These are phyloP conservation scores for Torulaspora maleeae DNA, from an alignment of 805 yeast genomes.

Conservation along the genomic window DNA sequence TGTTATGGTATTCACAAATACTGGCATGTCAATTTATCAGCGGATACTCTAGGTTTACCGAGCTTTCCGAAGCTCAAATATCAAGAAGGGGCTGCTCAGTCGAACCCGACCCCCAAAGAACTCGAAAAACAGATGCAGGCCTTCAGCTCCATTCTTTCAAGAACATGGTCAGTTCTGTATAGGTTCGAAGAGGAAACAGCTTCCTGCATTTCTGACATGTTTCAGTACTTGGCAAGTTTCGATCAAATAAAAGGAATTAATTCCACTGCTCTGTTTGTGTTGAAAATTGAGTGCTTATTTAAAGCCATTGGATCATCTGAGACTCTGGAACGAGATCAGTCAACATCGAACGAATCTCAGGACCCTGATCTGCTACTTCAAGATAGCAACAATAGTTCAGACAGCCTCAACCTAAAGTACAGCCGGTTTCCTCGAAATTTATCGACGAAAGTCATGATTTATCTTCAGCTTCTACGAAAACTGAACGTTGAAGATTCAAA, in stretches of 20 bases:
- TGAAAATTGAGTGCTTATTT: conserved; percentile 72
- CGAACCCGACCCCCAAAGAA: conserved; percentile 43
- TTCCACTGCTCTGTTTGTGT: conserved; percentile 66
- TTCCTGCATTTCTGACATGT: conserved; percentile 84
- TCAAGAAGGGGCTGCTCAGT: conserved; percentile 19
- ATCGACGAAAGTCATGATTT: conserved; percentile 85
- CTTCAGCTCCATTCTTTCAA: conserved; percentile 54
- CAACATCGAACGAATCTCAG: conserved; percentile 5
- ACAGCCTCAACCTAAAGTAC: conserved; percentile 18
- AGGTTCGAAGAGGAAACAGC: conserved; percentile 90
- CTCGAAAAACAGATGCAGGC: conserved; percentile 56
- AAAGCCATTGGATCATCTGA: conserved; percentile 58
- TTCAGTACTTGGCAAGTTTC: conserved; percentile 72
- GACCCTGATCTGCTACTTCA: conserved; percentile 4
- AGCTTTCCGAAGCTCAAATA: conserved; percentile 28
- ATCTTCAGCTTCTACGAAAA: conserved; percentile 76
- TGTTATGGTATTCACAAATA: conserved; percentile 96
- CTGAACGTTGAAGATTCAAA: conserved; percentile 36
- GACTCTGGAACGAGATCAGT: conserved; percentile 18
- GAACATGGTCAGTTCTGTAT: conserved; percentile 82
- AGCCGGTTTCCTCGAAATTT: conserved; percentile 70
- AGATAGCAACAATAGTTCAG: conserved; percentile 5
- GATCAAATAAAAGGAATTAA: conserved; percentile 62
- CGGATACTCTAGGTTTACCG: conserved; percentile 51
- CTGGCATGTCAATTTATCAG: conserved; percentile 82